These are phyloP conservation scores for Paramecium primaurelia DNA, from an alignment of 73 alveolate species.

Conservation along the genomic window DNA sequence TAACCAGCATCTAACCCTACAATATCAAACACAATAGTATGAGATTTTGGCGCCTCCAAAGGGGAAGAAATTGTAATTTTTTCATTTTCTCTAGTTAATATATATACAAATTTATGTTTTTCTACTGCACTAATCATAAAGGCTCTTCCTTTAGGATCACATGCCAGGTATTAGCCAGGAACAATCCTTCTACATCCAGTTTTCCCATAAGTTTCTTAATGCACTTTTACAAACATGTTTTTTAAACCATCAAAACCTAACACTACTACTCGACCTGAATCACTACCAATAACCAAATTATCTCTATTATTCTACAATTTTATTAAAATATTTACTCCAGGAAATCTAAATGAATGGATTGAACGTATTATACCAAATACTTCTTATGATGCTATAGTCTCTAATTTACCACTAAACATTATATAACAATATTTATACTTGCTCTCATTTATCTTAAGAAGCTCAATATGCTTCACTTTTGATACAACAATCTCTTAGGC, in stretches of 20 bases:
- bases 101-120: constrained; percentile 98
- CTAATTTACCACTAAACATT: constrained; percentile 65
- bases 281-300: constrained; percentile 85
- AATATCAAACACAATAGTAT: constrained; percentile 95
- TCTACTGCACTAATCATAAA: constrained; percentile 99
- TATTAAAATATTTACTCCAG: constrained; percentile 69
- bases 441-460: constrained; percentile 65
- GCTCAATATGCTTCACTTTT: constrained; percentile 75
- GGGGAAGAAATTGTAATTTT: constrained; percentile 96
- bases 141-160: constrained; percentile 99
- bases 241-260: constrained; percentile 77
- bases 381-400: constrained; percentile 74
- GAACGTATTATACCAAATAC: constrained; percentile 93
- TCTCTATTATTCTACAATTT: not conserved
- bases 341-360: constrained; percentile 86
- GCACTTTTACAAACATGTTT: constrained; percentile 86
- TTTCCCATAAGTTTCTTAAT: constrained; percentile 98
- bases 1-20: constrained; percentile 99
- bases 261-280: constrained; percentile 91
- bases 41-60: constrained; percentile 98
- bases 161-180: constrained; percentile 99
- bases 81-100: constrained; percentile 93
- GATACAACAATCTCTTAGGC: constrained; percentile 92
- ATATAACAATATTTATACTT: constrained; percentile 43
- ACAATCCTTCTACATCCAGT: constrained; percentile 98